These are phyloP conservation scores for Fusarium algeriense DNA, from an alignment of 2,329 filamentous ascomycete species.

Conservation along the genomic window DNA sequence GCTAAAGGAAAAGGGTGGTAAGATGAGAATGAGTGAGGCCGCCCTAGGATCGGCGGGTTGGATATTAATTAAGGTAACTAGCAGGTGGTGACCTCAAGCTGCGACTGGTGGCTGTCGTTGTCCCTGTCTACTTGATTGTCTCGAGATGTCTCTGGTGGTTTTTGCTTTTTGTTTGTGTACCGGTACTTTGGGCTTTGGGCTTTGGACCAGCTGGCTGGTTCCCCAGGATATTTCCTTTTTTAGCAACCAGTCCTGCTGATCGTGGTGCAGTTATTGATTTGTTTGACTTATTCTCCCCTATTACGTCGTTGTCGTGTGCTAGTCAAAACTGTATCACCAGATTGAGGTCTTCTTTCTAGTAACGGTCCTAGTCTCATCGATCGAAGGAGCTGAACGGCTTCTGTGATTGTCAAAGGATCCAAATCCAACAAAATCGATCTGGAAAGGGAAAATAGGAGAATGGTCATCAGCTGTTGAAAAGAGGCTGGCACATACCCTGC, in stretches of 20 bases:
- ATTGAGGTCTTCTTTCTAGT: slow-evolving; percentile 6
- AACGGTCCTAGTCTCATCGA: not conserved
- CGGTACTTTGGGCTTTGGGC: slow-evolving; percentile 16
- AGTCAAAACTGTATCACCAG: slow-evolving; percentile 9
- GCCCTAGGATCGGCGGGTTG: slow-evolving; percentile 32
- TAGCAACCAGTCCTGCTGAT: slow-evolving; percentile 10
- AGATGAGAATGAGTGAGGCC: slow-evolving; percentile 38
- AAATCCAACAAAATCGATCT: not conserved
- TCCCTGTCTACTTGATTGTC: slow-evolving; percentile 26
- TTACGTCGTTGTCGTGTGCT: slow-evolving; percentile 27
- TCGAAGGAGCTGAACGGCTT: not conserved
- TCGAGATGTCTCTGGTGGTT: slow-evolving; percentile 27
- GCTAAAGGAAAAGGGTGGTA: slow-evolving; percentile 17
- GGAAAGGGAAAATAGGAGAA: not conserved
- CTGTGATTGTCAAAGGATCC: not conserved
- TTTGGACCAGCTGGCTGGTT: slow-evolving; percentile 8
- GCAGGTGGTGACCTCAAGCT: slow-evolving; percentile 27
- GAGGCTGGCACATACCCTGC: slow-evolving; percentile 10
- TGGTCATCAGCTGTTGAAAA: slow-evolving; percentile 4
- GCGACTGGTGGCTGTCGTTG: slow-evolving; percentile 15
- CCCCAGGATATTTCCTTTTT: slow-evolving; percentile 24
- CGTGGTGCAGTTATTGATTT: slow-evolving; percentile 4
- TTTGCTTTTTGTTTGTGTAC: slow-evolving; percentile 27
- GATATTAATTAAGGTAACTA: slow-evolving; percentile 12
- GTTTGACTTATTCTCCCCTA: not conserved